Conservation (phyloP, 345 rosid genomes). For the Hypericum androsaemum region DNA sequence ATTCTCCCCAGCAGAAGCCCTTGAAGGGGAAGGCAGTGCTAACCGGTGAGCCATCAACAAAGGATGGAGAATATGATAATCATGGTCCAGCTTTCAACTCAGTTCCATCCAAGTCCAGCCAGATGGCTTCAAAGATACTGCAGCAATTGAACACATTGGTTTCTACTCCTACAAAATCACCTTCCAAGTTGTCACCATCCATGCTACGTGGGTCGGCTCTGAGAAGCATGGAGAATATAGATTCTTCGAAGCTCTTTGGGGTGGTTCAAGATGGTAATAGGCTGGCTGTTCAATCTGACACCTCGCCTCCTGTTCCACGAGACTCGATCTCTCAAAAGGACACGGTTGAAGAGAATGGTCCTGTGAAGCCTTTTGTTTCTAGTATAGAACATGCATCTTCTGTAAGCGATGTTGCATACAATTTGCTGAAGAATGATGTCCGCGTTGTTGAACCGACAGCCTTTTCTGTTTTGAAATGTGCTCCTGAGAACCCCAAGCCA, state of each 20-base stretch:
- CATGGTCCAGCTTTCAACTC: slow-evolving; percentile 34
- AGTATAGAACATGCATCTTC: slow-evolving; percentile 22
- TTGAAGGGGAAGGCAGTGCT: slow-evolving; percentile 20
- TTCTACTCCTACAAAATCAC: slow-evolving; percentile 55
- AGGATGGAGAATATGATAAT: slow-evolving; percentile 25
- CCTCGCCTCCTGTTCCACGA: slow-evolving; percentile 17
- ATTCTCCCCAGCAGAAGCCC: slow-evolving; percentile 19
- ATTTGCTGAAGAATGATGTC: slow-evolving; percentile 18
- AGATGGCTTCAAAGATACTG: slow-evolving; percentile 73
- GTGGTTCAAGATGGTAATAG: slow-evolving; percentile 28
- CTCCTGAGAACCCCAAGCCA: slow-evolving; percentile 19
- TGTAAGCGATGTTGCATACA: slow-evolving; percentile 21
- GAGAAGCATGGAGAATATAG: slow-evolving; percentile 59
- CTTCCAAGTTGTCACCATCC: slow-evolving; percentile 61
- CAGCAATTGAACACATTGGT: slow-evolving; percentile 59
- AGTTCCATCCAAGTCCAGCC: slow-evolving; percentile 71
- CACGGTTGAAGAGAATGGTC: slow-evolving; percentile 30
- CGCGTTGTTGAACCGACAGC: slow-evolving; percentile 20
- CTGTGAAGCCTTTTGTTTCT: slow-evolving; percentile 18
- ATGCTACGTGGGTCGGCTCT: slow-evolving; percentile 69
- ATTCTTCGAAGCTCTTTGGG: slow-evolving; percentile 43
- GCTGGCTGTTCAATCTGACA: slow-evolving; percentile 15
- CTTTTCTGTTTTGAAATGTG: slow-evolving; percentile 26
- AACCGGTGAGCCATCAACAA: slow-evolving; percentile 22
- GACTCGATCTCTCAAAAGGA: slow-evolving; percentile 9